phyloP scores from a whole-genome alignment of 306 rosid genomes.

The Ochetophila trinervis region DNA sequence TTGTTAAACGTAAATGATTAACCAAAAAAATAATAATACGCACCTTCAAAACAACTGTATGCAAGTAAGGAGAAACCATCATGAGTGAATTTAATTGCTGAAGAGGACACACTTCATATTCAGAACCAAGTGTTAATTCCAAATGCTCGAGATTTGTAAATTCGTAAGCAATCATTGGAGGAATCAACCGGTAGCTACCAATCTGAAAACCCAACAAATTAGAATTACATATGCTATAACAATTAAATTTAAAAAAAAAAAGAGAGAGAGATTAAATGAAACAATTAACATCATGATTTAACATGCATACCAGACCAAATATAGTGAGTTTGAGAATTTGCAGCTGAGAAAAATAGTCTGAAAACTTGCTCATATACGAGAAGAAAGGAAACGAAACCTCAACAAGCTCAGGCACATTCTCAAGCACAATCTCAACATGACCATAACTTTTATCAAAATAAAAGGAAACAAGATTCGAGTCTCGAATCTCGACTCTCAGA shows the following conservation, averaged over 20 bases:
- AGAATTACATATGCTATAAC: too few species aligned
- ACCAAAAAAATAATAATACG: too few species aligned
- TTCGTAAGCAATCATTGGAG: too few species aligned
- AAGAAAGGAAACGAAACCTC: background rate
- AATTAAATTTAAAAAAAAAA: too few species aligned
- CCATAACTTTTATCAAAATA: too few species aligned
- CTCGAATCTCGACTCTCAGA: background rate
- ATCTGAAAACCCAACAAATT: too few species aligned
- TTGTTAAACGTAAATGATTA: too few species aligned
- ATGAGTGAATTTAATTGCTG: constrained; percentile 2
- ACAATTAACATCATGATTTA: too few species aligned
- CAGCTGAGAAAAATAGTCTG: background rate
- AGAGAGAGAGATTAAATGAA: too few species aligned
- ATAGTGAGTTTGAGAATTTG: background rate
- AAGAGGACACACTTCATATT: too few species aligned
- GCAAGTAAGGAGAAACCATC: constrained; percentile 6
- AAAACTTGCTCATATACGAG: background rate
- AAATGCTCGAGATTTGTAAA: background rate
- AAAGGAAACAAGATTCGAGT: background rate
- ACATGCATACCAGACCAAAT: background rate
- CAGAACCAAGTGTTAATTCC: background rate
- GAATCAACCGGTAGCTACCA: too few species aligned
- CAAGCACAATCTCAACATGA: background rate
- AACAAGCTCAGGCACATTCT: background rate
- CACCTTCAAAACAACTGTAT: constrained; percentile 7